These are phyloP conservation scores for Rhododendron ovatum DNA, from an alignment of 148 eudicot genomes.

Conservation along the genomic window DNA sequence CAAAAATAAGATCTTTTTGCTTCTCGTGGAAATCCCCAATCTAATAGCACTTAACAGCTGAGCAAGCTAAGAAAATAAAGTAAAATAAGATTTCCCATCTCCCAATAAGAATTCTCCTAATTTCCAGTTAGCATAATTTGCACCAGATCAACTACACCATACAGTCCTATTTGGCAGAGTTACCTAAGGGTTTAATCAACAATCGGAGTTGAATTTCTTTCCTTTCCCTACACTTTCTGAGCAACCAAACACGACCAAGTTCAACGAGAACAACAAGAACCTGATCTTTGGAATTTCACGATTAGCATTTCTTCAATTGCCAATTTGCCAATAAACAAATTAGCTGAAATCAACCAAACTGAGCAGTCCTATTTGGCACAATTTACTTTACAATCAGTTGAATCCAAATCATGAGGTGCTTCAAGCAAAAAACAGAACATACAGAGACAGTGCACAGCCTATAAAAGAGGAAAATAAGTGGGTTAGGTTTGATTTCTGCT, in stretches of 20 bases:
- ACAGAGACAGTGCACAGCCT: neutral
- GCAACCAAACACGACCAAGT: neutral
- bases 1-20: neutral
- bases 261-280: neutral
- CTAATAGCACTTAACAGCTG: neutral
- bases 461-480: neutral
- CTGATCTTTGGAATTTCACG: neutral
- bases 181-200: too few relatives aligned
- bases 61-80: neutral
- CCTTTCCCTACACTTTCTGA: neutral
- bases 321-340: neutral
- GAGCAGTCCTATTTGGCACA: neutral
- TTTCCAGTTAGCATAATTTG: neutral
- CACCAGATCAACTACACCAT: neutral
- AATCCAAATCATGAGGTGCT: neutral
- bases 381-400: neutral
- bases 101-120: neutral
- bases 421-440: neutral
- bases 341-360: neutral
- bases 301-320: neutral
- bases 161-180: neutral
- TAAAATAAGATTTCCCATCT: neutral
- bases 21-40: neutral
- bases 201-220: neutral
- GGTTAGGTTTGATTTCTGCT: neutral